Base-by-base conservation (phyloP, 345 rosid species). In the Eucalyptus paniculata region DNA sequence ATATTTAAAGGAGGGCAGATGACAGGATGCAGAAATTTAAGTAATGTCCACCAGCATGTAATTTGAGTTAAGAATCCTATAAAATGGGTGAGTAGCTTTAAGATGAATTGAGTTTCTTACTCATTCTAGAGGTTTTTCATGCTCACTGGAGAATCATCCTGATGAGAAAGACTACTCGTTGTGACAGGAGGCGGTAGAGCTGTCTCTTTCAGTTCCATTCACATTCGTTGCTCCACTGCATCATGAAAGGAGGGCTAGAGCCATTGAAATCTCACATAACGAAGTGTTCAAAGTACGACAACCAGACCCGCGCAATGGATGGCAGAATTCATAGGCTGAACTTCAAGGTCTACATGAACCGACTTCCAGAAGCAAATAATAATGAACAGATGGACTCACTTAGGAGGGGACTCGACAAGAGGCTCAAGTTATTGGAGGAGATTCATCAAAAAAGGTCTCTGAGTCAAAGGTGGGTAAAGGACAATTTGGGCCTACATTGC, bases 371-470 rank as follows among this genome's bases (percentile, higher is more conserved):
- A n/a, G 77, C 5, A 30, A 6, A 65, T 37, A 15, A 67, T n/a
- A 34, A 17, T 16, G 32, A 65, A 7, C 21, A 65, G 77, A n/a
- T 7, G 23, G 80, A 23, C 40, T 32, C 80, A 16, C 11, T 32
- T 51, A 51, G 54, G 54, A 51, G 54, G 54, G 54, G 54, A 51
- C 54, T 51, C 54, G 8, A 51, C 54, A 6, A 51, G 54, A 51
- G 54, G 54, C 54, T 51, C 54, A 1, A 51, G 54, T 0, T 0
- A 51, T 51, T 51, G 2, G 54, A 0, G 54, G 54, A 51, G 54
- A 51, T 51, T 17, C 54, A 6, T 51, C 21, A 21, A 51, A 51
- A 51, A 51, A 17, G 4, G 4, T 51, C 54, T 51, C 54, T 6
- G 54, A 51, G 54, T 51, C 1, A 51, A 6, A 51, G 54, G 54